phyloP scores from a whole-genome alignment of 2,329 filamentous ascomycete species.

The Ophiocordyceps camponoti-floridani region DNA sequence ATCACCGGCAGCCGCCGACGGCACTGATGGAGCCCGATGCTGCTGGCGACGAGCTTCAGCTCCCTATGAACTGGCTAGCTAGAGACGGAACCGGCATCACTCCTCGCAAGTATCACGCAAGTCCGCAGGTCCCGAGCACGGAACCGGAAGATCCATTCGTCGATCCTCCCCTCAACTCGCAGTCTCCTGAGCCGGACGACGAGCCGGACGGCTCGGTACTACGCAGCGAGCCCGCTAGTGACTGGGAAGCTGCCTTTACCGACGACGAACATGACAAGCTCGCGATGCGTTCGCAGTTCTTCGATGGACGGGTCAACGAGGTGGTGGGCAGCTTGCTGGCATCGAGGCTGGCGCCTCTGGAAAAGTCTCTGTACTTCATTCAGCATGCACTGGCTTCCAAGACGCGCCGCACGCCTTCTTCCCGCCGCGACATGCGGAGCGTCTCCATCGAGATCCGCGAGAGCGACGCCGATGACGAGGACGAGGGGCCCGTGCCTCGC shows the following conservation, averaged over 20 bases:
- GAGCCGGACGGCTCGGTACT: constrained; percentile 27
- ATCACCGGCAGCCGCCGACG: constrained; percentile 19
- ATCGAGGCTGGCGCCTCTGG: constrained; percentile 60
- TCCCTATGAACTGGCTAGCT: constrained; percentile 31
- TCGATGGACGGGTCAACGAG: constrained; percentile 77
- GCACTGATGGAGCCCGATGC: constrained; percentile 16
- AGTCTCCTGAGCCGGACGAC: constrained; percentile 31
- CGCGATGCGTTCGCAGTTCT: constrained; percentile 66
- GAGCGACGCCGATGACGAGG: constrained; percentile 90
- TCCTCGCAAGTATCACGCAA: constrained; percentile 34
- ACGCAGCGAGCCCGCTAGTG: constrained; percentile 46
- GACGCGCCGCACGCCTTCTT: constrained; percentile 34
- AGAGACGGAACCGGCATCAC: constrained; percentile 61
- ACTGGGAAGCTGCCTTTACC: constrained; percentile 80
- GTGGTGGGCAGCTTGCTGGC: constrained; percentile 65
- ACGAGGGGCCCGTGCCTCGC: constrained; percentile 49
- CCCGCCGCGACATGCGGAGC: constrained; percentile 42
- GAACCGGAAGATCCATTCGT: constrained; percentile 46
- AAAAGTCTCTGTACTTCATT: constrained; percentile 60
- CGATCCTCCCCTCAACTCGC: constrained; percentile 29
- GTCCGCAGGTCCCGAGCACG: constrained; percentile 27
- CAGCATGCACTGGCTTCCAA: constrained; percentile 48
- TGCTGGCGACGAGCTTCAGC: constrained; percentile 34
- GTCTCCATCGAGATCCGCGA: constrained; percentile 52
- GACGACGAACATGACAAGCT: constrained; percentile 74